phyloP scores from a whole-genome alignment of 2,329 filamentous ascomycete genomes.

The Pseudogymnoascus sp. region DNA sequence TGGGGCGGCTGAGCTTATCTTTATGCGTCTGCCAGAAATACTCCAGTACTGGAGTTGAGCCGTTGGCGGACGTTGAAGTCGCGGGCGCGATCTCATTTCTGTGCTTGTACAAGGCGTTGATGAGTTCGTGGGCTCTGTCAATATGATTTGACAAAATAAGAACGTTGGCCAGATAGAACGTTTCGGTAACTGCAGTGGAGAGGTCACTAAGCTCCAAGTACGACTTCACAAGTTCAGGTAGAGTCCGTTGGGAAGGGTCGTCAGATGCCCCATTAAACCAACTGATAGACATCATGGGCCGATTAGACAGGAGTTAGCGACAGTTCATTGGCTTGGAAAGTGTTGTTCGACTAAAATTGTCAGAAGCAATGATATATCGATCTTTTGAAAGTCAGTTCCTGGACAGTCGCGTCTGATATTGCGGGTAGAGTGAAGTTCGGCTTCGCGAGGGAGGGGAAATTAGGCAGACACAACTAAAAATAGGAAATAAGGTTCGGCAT shows the following conservation, averaged over 20 bases:
- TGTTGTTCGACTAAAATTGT: neutral
- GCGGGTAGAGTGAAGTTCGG: neutral
- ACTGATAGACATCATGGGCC: neutral
- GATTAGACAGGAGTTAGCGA: neutral
- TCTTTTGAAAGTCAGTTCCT: neutral
- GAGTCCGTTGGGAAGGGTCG: neutral
- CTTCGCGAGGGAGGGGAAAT: neutral
- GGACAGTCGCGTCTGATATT: neutral
- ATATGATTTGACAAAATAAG: constrained; percentile 14
- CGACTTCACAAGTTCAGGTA: constrained; percentile 11
- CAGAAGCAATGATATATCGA: neutral
- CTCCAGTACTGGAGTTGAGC: neutral
- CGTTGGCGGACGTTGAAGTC: neutral
- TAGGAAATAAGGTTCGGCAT: neutral
- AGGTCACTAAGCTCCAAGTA: constrained; percentile 10
- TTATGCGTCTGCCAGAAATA: neutral
- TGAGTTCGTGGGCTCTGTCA: constrained; percentile 8
- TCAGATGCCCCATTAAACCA: neutral
- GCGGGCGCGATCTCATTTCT: neutral
- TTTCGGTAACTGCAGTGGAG: neutral
- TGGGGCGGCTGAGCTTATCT: neutral
- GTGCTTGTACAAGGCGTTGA: constrained; percentile 4
- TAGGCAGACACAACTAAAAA: neutral
- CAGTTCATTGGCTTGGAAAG: neutral
- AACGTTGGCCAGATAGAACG: constrained; percentile 7